phyloP scores from a whole-genome alignment of 805 yeast species.

The Ogataea nonfermentans region DNA sequence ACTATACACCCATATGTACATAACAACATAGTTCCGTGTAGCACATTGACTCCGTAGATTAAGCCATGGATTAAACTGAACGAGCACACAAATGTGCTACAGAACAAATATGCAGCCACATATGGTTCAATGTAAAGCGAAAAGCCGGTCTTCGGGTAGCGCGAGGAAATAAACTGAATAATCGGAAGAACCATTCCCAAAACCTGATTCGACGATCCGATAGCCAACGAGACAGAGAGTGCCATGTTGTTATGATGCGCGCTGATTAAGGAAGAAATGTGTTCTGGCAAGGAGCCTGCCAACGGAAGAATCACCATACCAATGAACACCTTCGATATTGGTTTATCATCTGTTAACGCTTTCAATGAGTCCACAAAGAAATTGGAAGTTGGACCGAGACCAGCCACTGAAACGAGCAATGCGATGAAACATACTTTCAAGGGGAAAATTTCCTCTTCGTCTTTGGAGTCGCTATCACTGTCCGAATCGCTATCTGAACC shows the following conservation, averaged over 20 bases:
- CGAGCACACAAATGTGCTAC: conserved; percentile 13
- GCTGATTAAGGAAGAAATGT: conserved; percentile 17
- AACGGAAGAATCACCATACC: conserved; percentile 19
- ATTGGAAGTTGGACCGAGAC: conserved; percentile 18
- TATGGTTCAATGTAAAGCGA: conserved; percentile 18
- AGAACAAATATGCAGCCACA: conserved; percentile 16
- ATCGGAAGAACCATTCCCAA: conserved; percentile 21
- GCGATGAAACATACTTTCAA: conserved; percentile 16
- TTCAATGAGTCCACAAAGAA: conserved; percentile 17
- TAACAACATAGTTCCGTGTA: conserved; percentile 13
- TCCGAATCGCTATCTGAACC: conserved; percentile 14
- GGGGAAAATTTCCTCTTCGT: conserved; percentile 11
- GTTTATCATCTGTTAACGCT: conserved; percentile 16
- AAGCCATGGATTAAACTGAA: conserved; percentile 12
- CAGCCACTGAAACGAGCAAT: conserved; percentile 13
- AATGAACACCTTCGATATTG: conserved; percentile 18
- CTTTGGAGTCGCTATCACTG: conserved; percentile 5
- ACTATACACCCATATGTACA: conserved; percentile 14
- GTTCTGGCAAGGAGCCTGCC: conserved; percentile 19
- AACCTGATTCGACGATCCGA: conserved; percentile 19
- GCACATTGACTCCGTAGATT: conserved; percentile 14
- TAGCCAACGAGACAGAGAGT: conserved; percentile 16
- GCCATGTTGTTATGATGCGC: conserved; percentile 20
- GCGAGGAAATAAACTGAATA: conserved; percentile 19
- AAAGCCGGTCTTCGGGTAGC: conserved; percentile 17